Evolutionary conservation across 2,329 filamentous ascomycete genomes (phyloP).

Genomic region (Ceratocystis alfenasii): DNA sequence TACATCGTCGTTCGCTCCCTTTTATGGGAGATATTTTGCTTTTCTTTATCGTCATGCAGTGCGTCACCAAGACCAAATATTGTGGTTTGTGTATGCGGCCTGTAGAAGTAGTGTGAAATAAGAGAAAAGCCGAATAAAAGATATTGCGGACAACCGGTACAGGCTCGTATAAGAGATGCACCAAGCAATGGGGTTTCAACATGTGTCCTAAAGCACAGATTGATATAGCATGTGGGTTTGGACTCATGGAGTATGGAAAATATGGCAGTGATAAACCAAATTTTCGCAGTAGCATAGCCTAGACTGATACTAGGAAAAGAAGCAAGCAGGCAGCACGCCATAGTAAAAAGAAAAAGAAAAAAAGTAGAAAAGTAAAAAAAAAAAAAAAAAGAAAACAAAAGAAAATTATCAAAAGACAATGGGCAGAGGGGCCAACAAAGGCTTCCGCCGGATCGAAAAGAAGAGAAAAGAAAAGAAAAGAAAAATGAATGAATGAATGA

Average conservation of each 20-base stretch:
- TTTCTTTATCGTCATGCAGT: background rate
- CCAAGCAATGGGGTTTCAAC: background rate
- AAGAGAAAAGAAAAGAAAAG: background rate
- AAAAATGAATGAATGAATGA: background rate
- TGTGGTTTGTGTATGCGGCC: background rate
- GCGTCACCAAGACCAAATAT: background rate
- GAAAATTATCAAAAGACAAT: constrained; percentile 22
- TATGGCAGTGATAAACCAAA: background rate
- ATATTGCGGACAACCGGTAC: too few species aligned
- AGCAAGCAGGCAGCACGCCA: background rate
- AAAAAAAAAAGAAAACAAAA: constrained; percentile 13
- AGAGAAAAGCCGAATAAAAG: background rate
- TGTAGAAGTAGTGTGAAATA: background rate
- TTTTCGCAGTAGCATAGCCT: constrained; percentile 10
- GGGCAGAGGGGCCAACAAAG: constrained; percentile 20
- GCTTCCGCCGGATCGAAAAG: constrained; percentile 17
- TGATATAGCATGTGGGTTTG: background rate
- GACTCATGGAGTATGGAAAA: background rate
- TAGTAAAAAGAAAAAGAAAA: background rate
- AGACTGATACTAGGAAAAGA: constrained; percentile 20
- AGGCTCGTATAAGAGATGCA: background rate
- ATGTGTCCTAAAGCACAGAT: background rate
- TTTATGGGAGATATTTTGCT: background rate
- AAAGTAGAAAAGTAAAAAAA: background rate
- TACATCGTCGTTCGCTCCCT: background rate